Percentiles rank a stretch among this genome's conserved stretches.
Conservation (phyloP, 1,284 basidiomycete species). For the Leccinum griseonigrum region DNA sequence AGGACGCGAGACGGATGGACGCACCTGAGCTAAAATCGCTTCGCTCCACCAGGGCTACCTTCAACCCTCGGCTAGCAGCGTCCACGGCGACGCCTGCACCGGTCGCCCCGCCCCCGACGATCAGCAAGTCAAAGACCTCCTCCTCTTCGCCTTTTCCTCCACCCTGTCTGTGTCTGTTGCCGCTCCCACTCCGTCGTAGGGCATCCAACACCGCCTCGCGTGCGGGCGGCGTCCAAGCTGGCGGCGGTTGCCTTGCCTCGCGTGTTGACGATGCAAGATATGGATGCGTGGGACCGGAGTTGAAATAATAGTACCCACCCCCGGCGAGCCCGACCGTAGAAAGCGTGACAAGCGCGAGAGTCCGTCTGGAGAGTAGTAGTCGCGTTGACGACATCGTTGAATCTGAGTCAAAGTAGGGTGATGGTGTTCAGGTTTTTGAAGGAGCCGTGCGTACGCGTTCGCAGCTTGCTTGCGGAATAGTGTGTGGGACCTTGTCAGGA, state of each 20-base stretch:
- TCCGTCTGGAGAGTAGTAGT: constrained; percentile 50
- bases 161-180: background rate
- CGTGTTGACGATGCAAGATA: constrained; percentile 43
- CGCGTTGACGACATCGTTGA: constrained; percentile 32
- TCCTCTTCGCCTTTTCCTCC: constrained; percentile 38
- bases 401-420: background rate
- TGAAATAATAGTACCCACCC: constrained; percentile 68
- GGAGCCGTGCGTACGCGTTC: background rate
- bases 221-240: constrained; percentile 74
- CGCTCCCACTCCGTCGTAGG: constrained; percentile 35
- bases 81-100: constrained; percentile 94
- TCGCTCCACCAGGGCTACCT: constrained; percentile 91
- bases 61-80: constrained; percentile 88
- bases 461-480: background rate
- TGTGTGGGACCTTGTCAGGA: background rate
- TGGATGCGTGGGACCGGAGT: constrained; percentile 66
- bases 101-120: constrained; percentile 94
- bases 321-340: constrained; percentile 51
- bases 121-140: constrained; percentile 68
- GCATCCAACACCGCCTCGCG: constrained; percentile 60
- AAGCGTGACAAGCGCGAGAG: constrained; percentile 49
- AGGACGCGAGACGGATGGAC: constrained; percentile 13
- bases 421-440: background rate
- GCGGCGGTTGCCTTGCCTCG: constrained; percentile 62
- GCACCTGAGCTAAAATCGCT: constrained; percentile 89